These are phyloP conservation scores for Chlamydomonas schloesseri DNA, from an alignment of 139 green algal species.

Conservation along the genomic window DNA sequence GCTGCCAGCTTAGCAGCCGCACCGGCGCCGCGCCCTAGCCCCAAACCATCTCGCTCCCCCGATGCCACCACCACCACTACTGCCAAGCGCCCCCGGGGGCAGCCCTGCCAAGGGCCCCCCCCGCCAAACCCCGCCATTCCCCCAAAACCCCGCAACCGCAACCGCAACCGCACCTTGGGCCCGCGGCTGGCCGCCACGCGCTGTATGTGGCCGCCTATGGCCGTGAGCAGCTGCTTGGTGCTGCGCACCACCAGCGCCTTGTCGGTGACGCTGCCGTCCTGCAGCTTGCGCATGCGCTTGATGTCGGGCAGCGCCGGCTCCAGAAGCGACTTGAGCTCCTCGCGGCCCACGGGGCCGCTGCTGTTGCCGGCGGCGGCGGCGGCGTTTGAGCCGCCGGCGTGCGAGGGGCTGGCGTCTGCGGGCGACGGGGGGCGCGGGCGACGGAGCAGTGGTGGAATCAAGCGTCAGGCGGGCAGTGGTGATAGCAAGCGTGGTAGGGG, in stretches of 20 bases:
- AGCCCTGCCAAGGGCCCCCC: no score
- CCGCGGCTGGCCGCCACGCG: constrained; percentile 1
- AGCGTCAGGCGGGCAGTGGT: no score
- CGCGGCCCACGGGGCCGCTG: not conserved
- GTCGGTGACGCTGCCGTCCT: constrained; percentile 36
- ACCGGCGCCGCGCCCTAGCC: no score
- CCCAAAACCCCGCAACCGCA: not conserved
- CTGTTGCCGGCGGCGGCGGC: not conserved
- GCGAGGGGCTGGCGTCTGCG: no score
- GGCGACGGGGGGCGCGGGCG: no score
- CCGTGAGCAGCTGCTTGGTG: constrained; percentile 52
- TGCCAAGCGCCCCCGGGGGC: no score
- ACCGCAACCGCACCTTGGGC: constrained; percentile 13
- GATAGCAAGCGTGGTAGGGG: no score
- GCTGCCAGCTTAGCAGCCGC: no score
- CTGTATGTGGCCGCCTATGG: constrained; percentile 55
- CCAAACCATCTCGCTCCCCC: no score
- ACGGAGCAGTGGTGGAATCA: no score
- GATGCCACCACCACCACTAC: no score
- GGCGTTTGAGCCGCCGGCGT: not conserved
- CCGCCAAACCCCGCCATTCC: no score
- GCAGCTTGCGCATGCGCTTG: constrained; percentile 47
- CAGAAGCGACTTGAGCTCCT: constrained; percentile 27
- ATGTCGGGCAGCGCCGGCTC: constrained; percentile 17
- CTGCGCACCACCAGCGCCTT: constrained; percentile 21